Evolutionary conservation across 345 rosid genomes (phyloP), one percentile per base, ranked within the genome.

Genomic region (Lepidium didymum): DNA sequence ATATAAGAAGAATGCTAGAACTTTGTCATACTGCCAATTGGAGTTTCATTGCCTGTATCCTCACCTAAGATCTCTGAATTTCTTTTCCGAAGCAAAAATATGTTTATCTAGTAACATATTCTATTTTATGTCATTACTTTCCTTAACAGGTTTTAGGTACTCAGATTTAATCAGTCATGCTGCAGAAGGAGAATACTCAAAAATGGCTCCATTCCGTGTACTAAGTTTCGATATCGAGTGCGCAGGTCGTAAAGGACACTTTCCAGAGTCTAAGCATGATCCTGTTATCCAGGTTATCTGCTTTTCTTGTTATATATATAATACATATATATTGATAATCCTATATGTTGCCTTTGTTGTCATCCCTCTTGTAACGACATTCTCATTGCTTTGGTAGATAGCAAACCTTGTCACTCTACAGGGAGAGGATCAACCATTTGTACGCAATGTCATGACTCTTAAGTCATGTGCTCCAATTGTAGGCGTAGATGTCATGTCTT

Each of bases 191-290:
- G 97, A 86, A 59, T 91, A 80, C 79, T 94, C 96, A 34, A 94
- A 91, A 81, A 91, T 94, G 97, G 99, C 99, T 75, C 99, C 99
- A 16, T 91, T 94, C 75, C 96, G 99, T 56, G 78, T 94, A 63
- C 81, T 94, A 74, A 94, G 97, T 85, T 94, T 94, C 78, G 99
- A 94, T 68, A 94, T 94, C 43, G 97, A 94, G 83, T 94, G 97
- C 79, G 97, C 99, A 38, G 99, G 99, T 46, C 97, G 93, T 62
- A 94, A 91, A 83, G 99, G 99, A 63, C 97, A 94, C 77, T 94
- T 94, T 84, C 99, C 99, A 2, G 99, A 94, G 89, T 88, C 99
- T 70, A 78, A 79, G 61, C 99, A 94, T 58, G 99, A 94, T 81
- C 97, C 97, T 64, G 96, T 94, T 57, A 94, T 94, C 78, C 99